Evolutionary conservation across 2,329 filamentous ascomycete species (phyloP), one percentile per base, ranked within the genome.

Genomic region (Ophiostoma himal-ulmi): DNA sequence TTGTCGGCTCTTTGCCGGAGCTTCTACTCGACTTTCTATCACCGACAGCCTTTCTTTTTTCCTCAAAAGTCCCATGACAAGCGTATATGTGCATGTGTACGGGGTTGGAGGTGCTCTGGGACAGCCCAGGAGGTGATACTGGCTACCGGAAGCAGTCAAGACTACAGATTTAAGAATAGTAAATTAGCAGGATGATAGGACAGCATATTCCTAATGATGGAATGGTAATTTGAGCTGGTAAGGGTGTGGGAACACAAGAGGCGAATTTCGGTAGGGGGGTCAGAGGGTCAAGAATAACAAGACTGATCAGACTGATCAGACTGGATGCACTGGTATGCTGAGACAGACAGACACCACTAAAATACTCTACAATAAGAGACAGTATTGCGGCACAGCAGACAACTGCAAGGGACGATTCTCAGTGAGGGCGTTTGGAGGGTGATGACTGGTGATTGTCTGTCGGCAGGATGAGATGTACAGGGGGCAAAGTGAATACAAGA

Each of bases 1-100:
- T 20, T 62, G 26, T 62, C 57, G 57, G 57, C 57, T 26, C 57
- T 62, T 62, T 62, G 26, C 57, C 57, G 57, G 57, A 14, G 57
- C 14, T 17, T 30, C 14, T 22, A 10, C 22, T 26, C 4, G 5
- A 17, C 13, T 57, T 57, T 13, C 22, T 22, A 26, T 8, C 22
- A 57, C n/a, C n/a, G n/a, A 14, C 52, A 10, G 52, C 22, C 48
- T 57, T 30, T 57, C 52, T 57, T 57, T n/a, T n/a, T 57, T 26
- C 52, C 52, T 30, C 22, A 11, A 30, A 4, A 26, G 13, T 13
- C n/a, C 52, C 26, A 30, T 34, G 26, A 62, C 4, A 34, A 17
- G 22, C 57, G 14, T 30, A 34, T 26, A 34, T 34, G 57, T 62
- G 26, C 26, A 17, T 34, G 22, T 62, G 57, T 62, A 62, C 57